Base-by-base conservation (phyloP, 2,329 filamentous ascomycete species). In the Fusarium tupiense region DNA sequence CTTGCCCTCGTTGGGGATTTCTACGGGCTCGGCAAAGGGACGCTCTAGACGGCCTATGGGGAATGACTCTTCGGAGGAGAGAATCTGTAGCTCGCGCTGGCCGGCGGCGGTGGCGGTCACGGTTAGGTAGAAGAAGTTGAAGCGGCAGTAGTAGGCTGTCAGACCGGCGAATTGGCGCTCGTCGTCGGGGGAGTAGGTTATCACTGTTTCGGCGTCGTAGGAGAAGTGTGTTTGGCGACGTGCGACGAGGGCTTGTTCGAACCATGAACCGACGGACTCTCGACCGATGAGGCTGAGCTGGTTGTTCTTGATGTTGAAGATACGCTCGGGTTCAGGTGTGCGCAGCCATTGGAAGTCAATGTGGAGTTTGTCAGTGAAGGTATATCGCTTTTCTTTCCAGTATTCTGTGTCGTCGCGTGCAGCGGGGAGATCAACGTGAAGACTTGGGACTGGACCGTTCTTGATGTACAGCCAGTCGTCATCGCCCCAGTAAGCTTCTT, bases 391-490 rank as follows among this genome's bases (percentile, higher is more conserved):
- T 69, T 87, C 85, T 6, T 81, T 81, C 88, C 88, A 90, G 80
- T 89, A 90, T 9, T 71, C 66, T 0, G 73, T 76, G 6, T 89
- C 87, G 63, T 89, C 83, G n/a, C 84, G 82, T 1, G 77, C 78
- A 2, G 82, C 87, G 0, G 86, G 88, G 0, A 90, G 79, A 19
- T 89, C 85, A 37, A 90, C 87, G 60, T 82, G 80, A 6, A 91
- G 82, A 3, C 86, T 88, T 2, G 88, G 88, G 16, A 88, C 83
- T 0, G 88, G 88, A 0, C 89, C 89, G 62, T 88, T 82, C 79
- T 91, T 91, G 50, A 91, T 83, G 68, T 91, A 91, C 8, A 91
- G 83, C 90, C 90, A 91, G 75, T 89, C 89, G 52, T 91, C 88
- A 17, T 88, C 82, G 1, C 75, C 81, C 90, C 90, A 91, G 77